phyloP scores from a whole-genome alignment of 2,329 filamentous ascomycete genomes.

The Sclerotinia borealis region DNA sequence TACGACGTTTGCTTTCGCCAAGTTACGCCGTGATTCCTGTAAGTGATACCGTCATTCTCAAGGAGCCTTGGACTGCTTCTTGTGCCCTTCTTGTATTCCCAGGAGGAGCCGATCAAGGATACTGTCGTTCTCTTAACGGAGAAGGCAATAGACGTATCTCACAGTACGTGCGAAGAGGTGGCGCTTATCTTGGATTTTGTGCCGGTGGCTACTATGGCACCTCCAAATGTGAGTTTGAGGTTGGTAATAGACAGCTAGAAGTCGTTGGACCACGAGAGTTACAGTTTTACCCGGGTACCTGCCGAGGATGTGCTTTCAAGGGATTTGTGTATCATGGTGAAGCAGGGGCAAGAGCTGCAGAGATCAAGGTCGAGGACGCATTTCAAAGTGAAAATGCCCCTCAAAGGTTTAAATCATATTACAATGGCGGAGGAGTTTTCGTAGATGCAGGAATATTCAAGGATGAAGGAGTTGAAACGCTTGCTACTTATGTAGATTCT shows the following conservation, averaged over 20 bases:
- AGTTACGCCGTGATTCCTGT: slow-evolving; percentile 91
- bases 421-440: slow-evolving; percentile 92
- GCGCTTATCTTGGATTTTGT: slow-evolving; percentile 84
- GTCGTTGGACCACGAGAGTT: slow-evolving; percentile 82
- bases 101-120: slow-evolving; percentile 88
- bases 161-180: slow-evolving; percentile 80
- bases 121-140: slow-evolving; percentile 83
- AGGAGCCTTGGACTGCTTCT: slow-evolving; percentile 83
- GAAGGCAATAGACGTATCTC: slow-evolving; percentile 77
- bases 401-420: slow-evolving; percentile 68
- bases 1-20: slow-evolving; percentile 78
- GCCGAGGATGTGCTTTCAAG: slow-evolving; percentile 77
- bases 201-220: slow-evolving; percentile 91
- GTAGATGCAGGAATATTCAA: slow-evolving; percentile 64
- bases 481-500: slow-evolving; percentile 73
- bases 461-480: slow-evolving; percentile 64
- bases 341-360: slow-evolving; percentile 67
- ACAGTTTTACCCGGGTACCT: slow-evolving; percentile 79
- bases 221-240: slow-evolving; percentile 81
- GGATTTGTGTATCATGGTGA: slow-evolving; percentile 92
- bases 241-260: slow-evolving; percentile 72
- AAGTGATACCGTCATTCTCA: slow-evolving; percentile 69
- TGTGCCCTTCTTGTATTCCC: slow-evolving; percentile 89
- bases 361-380: slow-evolving; percentile 55
- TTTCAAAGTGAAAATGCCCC: slow-evolving; percentile 50